Conservation (phyloP, 768 basidiomycete genomes). For the Boletus patriciae region DNA sequence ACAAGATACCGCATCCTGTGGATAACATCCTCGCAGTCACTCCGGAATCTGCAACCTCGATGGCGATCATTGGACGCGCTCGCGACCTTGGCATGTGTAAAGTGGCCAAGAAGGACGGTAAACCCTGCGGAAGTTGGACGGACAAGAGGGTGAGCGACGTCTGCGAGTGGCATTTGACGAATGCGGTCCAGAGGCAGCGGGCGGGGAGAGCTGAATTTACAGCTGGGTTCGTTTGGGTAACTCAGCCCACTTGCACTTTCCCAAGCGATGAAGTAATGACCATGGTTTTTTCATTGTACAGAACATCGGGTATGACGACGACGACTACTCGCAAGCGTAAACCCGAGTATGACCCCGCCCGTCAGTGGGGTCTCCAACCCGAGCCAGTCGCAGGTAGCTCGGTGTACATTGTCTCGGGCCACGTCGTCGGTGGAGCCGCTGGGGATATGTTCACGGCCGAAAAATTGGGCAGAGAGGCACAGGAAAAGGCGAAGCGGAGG, state of each 20-base stretch:
- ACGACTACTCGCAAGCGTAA: conserved; percentile 49
- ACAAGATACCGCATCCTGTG: conserved; percentile 68
- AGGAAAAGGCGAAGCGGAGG: conserved; percentile 71
- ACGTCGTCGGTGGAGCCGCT: conserved; percentile 56
- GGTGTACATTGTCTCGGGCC: conserved; percentile 83
- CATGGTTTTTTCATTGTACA: conserved; percentile 27
- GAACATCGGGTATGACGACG: conserved; percentile 70
- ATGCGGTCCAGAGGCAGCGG: conserved; percentile 71
- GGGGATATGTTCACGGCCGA: conserved; percentile 57
- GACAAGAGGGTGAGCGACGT: conserved; percentile 84
- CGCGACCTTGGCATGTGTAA: conserved; percentile 85
- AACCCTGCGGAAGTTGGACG: conserved; percentile 82
- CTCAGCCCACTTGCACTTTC: not conserved
- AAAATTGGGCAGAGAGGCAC: conserved; percentile 75
- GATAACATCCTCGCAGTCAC: conserved; percentile 85
- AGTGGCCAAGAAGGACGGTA: conserved; percentile 76
- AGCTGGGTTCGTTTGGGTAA: conserved; percentile 54
- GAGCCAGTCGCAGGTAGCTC: conserved; percentile 39
- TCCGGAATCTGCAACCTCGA: conserved; percentile 75
- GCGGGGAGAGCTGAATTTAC: conserved; percentile 86
- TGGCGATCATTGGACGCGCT: conserved; percentile 83
- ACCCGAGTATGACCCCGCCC: conserved; percentile 60
- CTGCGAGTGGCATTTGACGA: conserved; percentile 90
- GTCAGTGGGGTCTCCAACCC: conserved; percentile 77
- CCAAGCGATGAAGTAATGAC: not conserved